A percentile compares a stretch with the other conserved stretches of the same genome.
Evolutionary conservation across 169 alveolate species (phyloP).

Genomic region (Cryptosporidium sp.): DNA sequence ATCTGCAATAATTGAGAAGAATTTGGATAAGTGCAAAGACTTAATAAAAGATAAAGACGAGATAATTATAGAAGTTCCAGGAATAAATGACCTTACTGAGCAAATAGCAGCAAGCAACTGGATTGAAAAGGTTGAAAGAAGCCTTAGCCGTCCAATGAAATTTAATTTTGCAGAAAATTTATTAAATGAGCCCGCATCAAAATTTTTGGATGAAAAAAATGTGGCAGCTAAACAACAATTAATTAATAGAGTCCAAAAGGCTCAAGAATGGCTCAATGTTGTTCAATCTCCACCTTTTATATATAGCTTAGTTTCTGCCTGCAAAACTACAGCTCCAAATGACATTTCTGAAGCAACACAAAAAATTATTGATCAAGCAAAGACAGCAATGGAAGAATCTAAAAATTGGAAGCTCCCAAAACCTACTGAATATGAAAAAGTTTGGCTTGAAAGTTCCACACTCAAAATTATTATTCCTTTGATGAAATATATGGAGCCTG

Average conservation of each 20-base stretch:
- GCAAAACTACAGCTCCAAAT: conserved; percentile 12
- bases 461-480: conserved; percentile 55
- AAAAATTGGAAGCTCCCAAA: conserved; percentile 52
- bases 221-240: conserved; percentile 52
- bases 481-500: conserved; percentile 67
- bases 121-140: conserved; percentile 71
- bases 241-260: conserved; percentile 49
- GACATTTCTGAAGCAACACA: conserved; percentile 52
- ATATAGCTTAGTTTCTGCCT: conserved; percentile 40
- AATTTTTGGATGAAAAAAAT: conserved; percentile 52
- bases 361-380: conserved; percentile 18
- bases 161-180: conserved; percentile 58
- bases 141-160: conserved; percentile 66
- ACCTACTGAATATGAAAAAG: conserved; percentile 59
- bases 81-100: conserved; percentile 47
- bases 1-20: conserved; percentile 67
- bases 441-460: conserved; percentile 61
- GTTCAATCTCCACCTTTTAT: conserved; percentile 68
- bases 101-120: conserved; percentile 76
- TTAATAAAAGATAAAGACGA: conserved; percentile 67
- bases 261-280: conserved; percentile 34
- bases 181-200: conserved; percentile 72
- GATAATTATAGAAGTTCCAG: conserved; percentile 57
- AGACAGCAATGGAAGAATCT: conserved; percentile 13
- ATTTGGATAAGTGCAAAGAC: conserved; percentile 69